phyloP scores from a whole-genome alignment of 2,329 filamentous ascomycete species.

The Fusarium sp. region DNA sequence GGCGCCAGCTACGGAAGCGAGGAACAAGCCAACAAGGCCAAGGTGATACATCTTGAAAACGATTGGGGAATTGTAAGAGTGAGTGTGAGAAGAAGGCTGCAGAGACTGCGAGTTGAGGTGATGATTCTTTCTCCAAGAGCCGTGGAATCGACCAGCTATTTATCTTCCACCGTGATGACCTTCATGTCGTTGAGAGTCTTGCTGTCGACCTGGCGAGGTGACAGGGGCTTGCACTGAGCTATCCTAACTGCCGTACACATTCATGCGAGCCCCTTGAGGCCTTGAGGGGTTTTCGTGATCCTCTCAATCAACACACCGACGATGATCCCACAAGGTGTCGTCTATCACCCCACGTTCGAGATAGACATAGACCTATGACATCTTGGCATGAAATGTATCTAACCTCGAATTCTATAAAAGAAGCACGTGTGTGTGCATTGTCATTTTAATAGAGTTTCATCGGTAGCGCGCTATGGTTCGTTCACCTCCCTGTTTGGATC shows the following conservation, averaged over 20 bases:
- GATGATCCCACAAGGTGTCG: not conserved
- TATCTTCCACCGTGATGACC: not conserved
- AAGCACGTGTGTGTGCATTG: not conserved
- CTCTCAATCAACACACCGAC: not conserved
- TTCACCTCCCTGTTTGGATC: not conserved
- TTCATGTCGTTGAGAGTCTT: not conserved
- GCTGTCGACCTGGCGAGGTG: not conserved
- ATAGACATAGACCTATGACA: not conserved
- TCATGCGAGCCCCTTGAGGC: not conserved
- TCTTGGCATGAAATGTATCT: not conserved
- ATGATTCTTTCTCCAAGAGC: not conserved
- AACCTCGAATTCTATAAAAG: not conserved
- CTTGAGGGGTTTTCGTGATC: not conserved
- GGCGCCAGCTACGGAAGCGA: not conserved
- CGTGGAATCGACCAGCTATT: not conserved
- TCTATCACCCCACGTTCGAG: not conserved
- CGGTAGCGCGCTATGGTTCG: not conserved
- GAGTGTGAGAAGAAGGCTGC: not conserved
- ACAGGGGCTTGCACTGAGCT: not conserved
- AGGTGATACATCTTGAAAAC: slow-evolving; percentile 8
- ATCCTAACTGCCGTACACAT: not conserved
- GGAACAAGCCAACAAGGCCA: slow-evolving; percentile 1
- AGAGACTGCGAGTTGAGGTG: not conserved
- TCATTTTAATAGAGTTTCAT: not conserved
- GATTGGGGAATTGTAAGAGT: not conserved